These are phyloP conservation scores for Aspergillus oerlinghausenensis DNA, from an alignment of 2,329 filamentous ascomycete genomes.

Conservation along the genomic window DNA sequence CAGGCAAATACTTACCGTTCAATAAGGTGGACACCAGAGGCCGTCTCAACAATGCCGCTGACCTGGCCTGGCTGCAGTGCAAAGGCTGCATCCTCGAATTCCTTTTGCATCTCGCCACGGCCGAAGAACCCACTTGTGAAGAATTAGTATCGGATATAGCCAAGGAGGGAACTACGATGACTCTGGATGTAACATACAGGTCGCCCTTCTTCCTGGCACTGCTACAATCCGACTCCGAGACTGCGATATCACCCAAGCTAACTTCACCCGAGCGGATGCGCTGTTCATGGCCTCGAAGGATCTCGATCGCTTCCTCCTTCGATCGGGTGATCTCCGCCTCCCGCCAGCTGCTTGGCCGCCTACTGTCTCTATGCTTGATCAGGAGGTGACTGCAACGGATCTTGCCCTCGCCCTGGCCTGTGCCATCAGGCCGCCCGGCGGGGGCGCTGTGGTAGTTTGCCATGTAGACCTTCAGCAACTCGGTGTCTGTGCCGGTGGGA, in stretches of 20 bases:
- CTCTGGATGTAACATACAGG: conserved; percentile 52
- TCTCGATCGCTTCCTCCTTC: conserved; percentile 78
- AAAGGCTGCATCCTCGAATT: conserved; percentile 96
- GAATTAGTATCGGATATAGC: conserved; percentile 11
- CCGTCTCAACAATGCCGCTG: conserved; percentile 83
- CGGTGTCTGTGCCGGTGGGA: conserved; percentile 78
- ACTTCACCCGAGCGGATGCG: conserved; percentile 68
- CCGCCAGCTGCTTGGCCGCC: conserved; percentile 88
- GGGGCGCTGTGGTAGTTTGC: conserved; percentile 70
- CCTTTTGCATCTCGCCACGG: conserved; percentile 93
- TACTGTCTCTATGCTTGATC: conserved; percentile 86
- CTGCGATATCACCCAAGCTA: conserved; percentile 75
- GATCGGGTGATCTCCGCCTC: conserved; percentile 82
- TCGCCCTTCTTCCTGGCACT: conserved; percentile 92
- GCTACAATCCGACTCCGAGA: conserved; percentile 89
- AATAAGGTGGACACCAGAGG: conserved; percentile 91
- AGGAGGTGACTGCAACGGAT: conserved; percentile 90
- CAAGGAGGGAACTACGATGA: not conserved
- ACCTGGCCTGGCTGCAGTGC: conserved; percentile 81
- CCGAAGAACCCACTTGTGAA: conserved; percentile 75
- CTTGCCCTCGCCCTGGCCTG: conserved; percentile 62
- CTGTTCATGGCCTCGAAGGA: conserved; percentile 69
- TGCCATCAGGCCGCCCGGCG: conserved; percentile 26
- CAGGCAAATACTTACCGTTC: conserved; percentile 62
- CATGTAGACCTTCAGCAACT: conserved; percentile 94